Evolutionary conservation across 2,329 filamentous ascomycete species (phyloP).

Genomic region (Berkeleyomyces basicola): DNA sequence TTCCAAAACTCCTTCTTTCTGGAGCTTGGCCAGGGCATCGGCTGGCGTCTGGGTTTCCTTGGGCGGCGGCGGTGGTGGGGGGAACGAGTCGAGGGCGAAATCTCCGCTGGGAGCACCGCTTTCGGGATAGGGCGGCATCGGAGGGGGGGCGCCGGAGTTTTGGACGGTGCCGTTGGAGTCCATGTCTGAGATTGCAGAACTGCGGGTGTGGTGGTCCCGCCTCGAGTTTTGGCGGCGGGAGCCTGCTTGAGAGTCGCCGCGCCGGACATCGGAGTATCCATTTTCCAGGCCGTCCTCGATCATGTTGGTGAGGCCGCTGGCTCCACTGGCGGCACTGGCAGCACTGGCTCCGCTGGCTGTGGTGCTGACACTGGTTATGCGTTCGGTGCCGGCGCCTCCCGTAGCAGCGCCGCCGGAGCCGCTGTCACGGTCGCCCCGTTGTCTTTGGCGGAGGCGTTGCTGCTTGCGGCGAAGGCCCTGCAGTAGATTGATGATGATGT

Average conservation of each 20-base stretch:
- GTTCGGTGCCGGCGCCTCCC: constrained; percentile 24
- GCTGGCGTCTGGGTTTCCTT: constrained; percentile 52
- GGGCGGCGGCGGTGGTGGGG: constrained; percentile 38
- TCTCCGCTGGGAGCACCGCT: constrained; percentile 34
- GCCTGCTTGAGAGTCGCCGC: constrained; percentile 23
- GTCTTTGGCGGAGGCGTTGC: constrained; percentile 58
- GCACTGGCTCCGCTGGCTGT: constrained; percentile 38
- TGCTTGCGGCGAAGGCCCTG: constrained; percentile 96
- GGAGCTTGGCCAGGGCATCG: constrained; percentile 71
- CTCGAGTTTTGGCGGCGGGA: constrained; percentile 31
- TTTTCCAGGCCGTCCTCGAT: constrained; percentile 43
- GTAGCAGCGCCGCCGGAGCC: constrained; percentile 5
- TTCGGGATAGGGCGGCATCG: constrained; percentile 53
- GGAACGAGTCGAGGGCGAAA: constrained; percentile 48
- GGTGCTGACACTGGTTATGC: constrained; percentile 42
- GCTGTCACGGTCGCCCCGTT: constrained; percentile 39
- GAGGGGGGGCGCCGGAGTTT: constrained; percentile 49
- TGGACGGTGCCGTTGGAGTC: constrained; percentile 54
- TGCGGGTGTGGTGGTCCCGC: constrained; percentile 33
- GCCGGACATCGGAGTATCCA: constrained; percentile 24
- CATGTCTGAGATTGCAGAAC: constrained; percentile 22
- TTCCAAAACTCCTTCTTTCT: constrained; percentile 83
- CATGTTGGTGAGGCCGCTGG: constrained; percentile 39
- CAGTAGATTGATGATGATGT: constrained; percentile 95
- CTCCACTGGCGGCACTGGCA: constrained; percentile 40